A percentile compares a stretch with the other conserved stretches of the same genome.
Evolutionary conservation across 495 filamentous ascomycete genomes (phyloP).

Genomic region (Xanthoparmelia taractica): DNA sequence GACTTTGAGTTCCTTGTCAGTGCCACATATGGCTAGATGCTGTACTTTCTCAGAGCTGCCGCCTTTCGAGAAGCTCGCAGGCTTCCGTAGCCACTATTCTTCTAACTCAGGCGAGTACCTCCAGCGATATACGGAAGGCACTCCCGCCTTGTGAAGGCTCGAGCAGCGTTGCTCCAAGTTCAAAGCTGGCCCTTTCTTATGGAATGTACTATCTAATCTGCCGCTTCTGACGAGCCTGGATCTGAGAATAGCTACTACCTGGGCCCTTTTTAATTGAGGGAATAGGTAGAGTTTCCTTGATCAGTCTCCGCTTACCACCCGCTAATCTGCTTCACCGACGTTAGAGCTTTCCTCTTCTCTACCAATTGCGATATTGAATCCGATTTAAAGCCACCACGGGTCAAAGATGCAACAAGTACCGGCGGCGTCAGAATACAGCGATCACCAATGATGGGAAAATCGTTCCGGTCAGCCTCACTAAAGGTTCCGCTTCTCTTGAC

Average conservation of each 20-base stretch:
- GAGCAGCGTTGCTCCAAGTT: background rate
- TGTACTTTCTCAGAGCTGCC: background rate
- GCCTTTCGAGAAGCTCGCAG: background rate
- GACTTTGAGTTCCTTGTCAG: background rate
- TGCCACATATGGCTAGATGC: background rate
- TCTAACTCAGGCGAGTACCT: background rate
- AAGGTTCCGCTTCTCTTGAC: too few relatives aligned
- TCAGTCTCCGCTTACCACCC: background rate
- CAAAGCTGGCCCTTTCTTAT: background rate
- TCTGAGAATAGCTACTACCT: background rate
- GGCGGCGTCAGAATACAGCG: too few relatives aligned
- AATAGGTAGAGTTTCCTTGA: background rate
- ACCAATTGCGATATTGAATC: background rate
- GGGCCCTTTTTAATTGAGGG: background rate
- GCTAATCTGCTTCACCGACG: background rate
- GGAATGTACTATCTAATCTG: background rate
- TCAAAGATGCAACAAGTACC: too few relatives aligned
- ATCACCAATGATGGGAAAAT: too few relatives aligned
- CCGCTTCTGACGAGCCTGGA: background rate
- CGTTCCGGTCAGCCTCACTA: too few relatives aligned
- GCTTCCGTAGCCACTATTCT: background rate
- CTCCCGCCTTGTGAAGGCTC: background rate
- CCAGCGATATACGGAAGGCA: too few relatives aligned
- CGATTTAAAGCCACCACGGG: background rate
- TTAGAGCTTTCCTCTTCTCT: background rate